Evolutionary conservation across 2,329 filamentous ascomycete species (phyloP).

Genomic region (Monosporascus sp.): DNA sequence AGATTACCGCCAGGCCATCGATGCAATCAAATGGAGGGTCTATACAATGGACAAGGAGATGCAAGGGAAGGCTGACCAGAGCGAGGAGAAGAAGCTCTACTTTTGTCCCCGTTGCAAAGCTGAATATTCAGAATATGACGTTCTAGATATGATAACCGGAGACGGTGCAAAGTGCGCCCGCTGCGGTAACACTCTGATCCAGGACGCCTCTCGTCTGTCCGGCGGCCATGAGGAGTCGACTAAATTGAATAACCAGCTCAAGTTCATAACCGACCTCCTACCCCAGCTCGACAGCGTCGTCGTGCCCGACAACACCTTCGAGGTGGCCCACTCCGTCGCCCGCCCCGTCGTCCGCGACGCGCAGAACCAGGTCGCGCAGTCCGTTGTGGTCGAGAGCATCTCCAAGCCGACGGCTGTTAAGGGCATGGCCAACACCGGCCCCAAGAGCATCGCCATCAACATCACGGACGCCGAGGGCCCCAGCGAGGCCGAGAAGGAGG

Average conservation of each 20-base stretch:
- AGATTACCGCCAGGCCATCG: conserved; percentile 88
- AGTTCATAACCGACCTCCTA: conserved; percentile 70
- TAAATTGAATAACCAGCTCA: conserved; percentile 72
- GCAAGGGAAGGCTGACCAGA: conserved; percentile 74
- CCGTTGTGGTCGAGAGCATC: conserved; percentile 50
- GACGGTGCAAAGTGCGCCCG: conserved; percentile 78
- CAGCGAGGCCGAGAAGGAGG: conserved; percentile 61
- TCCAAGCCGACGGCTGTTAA: conserved; percentile 61
- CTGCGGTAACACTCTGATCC: conserved; percentile 61
- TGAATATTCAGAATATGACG: conserved; percentile 87
- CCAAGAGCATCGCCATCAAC: conserved; percentile 64
- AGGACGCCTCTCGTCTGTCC: conserved; percentile 61
- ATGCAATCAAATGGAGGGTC: conserved; percentile 92
- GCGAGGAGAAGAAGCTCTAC: conserved; percentile 86
- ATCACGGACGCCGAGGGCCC: conserved; percentile 63
- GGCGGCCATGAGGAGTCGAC: conserved; percentile 70
- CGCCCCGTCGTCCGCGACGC: conserved; percentile 62
- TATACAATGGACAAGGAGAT: conserved; percentile 85
- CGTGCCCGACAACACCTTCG: conserved; percentile 71
- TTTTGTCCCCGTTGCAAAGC: conserved; percentile 75
- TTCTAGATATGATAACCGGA: conserved; percentile 68
- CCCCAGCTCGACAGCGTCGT: conserved; percentile 70
- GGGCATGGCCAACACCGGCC: conserved; percentile 60
- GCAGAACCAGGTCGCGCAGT: conserved; percentile 58
- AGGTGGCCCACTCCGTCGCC: conserved; percentile 58